A percentile compares a stretch with the other conserved stretches of the same genome.
Evolutionary conservation across 2,329 filamentous ascomycete species (phyloP).

Genomic region (Neonectria hederae): DNA sequence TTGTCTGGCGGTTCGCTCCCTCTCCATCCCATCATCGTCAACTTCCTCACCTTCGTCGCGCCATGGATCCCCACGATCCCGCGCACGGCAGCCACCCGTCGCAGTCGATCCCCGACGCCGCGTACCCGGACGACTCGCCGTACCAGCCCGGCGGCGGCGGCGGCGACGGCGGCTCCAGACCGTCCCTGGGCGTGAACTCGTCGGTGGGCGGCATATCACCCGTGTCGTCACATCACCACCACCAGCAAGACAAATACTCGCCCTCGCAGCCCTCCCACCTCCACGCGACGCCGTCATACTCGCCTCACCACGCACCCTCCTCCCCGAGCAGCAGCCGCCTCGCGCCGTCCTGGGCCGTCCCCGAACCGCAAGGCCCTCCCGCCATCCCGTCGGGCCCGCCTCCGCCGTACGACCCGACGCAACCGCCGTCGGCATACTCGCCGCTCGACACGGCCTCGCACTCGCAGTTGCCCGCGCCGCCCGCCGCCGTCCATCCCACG

Average conservation of each 20-base stretch:
- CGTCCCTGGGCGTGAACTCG: conserved; percentile 8
- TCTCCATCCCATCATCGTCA: not conserved
- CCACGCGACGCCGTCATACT: conserved; percentile 21
- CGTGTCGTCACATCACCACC: conserved; percentile 21
- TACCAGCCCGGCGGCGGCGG: conserved; percentile 42
- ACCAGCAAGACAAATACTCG: conserved; percentile 24
- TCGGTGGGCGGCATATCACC: conserved; percentile 16
- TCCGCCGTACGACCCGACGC: conserved; percentile 43
- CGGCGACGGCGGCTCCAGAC: not conserved
- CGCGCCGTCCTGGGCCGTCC: conserved; percentile 23
- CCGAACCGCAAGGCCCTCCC: conserved; percentile 11
- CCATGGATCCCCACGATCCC: conserved; percentile 34
- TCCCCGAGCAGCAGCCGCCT: conserved; percentile 2
- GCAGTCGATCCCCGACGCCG: conserved; percentile 44
- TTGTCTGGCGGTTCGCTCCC: not conserved
- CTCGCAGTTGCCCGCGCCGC: conserved; percentile 11
- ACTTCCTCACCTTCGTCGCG: not conserved
- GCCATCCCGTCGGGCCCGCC: conserved; percentile 37
- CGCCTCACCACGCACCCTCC: conserved; percentile 17
- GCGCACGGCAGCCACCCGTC: conserved; percentile 40
- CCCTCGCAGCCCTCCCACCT: conserved; percentile 21
- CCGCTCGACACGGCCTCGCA: conserved; percentile 28
- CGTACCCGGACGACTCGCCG: conserved; percentile 45
- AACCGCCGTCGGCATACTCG: conserved; percentile 39
- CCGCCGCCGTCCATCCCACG: conserved; percentile 1